Evolutionary conservation across 2,329 filamentous ascomycete species (phyloP).

Genomic region (Phialophora tarda): DNA sequence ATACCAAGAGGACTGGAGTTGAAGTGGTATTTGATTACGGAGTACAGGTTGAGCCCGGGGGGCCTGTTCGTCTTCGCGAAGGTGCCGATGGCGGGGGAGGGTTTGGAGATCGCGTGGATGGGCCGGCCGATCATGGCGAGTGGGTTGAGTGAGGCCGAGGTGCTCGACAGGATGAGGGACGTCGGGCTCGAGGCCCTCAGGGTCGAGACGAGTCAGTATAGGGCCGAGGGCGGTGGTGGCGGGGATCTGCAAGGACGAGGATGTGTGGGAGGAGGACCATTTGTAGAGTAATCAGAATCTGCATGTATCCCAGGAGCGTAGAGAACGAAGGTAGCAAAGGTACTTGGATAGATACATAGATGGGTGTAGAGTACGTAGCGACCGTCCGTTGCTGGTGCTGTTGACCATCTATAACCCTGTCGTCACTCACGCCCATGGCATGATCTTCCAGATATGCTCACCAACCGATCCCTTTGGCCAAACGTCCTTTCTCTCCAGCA

Average conservation of each 20-base stretch:
- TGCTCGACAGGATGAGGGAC: slow-evolving; percentile 8
- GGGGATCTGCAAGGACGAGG: background rate
- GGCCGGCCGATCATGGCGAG: slow-evolving; percentile 17
- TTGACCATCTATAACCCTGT: background rate
- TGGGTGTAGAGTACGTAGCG: too few relatives aligned
- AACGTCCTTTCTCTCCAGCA: background rate
- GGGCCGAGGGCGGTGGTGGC: background rate
- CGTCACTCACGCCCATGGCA: background rate
- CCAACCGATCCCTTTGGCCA: background rate
- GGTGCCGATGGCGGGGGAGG: slow-evolving; percentile 6
- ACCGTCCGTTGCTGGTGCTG: too few relatives aligned
- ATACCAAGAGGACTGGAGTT: too few relatives aligned
- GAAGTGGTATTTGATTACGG: too few relatives aligned
- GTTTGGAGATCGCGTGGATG: slow-evolving; percentile 21
- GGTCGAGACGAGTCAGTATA: background rate
- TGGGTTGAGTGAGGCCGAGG: slow-evolving; percentile 11
- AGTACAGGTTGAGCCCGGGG: background rate
- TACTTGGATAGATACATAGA: too few relatives aligned
- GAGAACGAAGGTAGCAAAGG: too few relatives aligned
- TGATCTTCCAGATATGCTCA: slow-evolving; percentile 6
- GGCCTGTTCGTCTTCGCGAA: background rate
- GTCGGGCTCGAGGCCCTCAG: background rate
- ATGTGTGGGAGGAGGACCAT: background rate
- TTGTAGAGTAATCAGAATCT: too few relatives aligned
- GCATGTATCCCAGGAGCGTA: too few relatives aligned